Percentiles rank a stretch among this genome's conserved stretches.
Evolutionary conservation across 495 filamentous ascomycete species (phyloP).

Genomic region (Penicillium salamii): DNA sequence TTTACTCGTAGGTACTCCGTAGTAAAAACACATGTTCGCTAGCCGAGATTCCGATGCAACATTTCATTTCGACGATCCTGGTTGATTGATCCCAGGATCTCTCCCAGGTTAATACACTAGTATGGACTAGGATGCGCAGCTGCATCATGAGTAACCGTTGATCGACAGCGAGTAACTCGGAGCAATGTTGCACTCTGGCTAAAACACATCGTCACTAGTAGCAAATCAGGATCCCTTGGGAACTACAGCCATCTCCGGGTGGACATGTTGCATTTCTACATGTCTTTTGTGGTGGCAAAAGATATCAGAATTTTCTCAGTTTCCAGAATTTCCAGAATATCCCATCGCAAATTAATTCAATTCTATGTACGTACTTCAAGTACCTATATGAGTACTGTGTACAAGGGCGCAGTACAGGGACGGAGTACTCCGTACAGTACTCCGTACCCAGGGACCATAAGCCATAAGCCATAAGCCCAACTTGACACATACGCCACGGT

Average conservation of each 20-base stretch:
- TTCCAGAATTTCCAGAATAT: no score
- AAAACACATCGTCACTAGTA: slow-evolving; percentile 1
- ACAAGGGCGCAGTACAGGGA: no score
- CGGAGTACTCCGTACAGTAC: no score
- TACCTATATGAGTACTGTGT: no score
- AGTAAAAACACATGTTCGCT: no score
- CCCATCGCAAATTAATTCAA: no score
- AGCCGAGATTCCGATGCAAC: slow-evolving; percentile 6
- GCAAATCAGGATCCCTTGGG: background rate
- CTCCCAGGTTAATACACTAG: background rate
- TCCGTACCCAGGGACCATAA: no score
- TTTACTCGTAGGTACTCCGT: no score
- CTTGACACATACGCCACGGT: background rate
- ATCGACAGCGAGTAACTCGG: slow-evolving; percentile 4
- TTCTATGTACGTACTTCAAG: no score
- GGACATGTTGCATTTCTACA: background rate
- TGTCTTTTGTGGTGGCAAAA: background rate
- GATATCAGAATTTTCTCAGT: background rate
- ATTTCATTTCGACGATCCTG: background rate
- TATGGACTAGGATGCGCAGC: background rate
- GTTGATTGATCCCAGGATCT: slow-evolving; percentile 1
- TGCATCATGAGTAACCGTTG: slow-evolving; percentile 8
- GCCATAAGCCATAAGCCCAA: no score
- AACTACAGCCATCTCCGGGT: background rate
- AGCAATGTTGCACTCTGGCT: slow-evolving; percentile 5